Conservation (phyloP, 306 rosid species). For the Sicyos baderoa region DNA sequence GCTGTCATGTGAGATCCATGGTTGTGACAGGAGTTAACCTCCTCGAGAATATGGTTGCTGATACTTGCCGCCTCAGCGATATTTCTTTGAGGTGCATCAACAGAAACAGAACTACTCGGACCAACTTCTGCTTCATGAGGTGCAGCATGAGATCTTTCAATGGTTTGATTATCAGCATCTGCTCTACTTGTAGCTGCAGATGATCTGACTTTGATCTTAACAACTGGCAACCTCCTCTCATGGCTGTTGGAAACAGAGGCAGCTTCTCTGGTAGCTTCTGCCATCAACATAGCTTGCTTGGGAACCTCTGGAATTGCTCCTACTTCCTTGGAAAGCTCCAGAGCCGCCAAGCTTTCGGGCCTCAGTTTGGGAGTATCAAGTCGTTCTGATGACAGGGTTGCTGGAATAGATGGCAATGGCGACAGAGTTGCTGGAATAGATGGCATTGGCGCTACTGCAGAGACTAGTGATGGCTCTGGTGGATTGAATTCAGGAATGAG, state of each 20-base stretch:
- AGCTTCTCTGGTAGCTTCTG: slow-evolving; percentile 39
- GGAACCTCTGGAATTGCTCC: slow-evolving; percentile 22
- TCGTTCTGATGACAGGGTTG: slow-evolving; percentile 18
- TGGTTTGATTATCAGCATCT: slow-evolving; percentile 61
- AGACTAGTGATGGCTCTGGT: slow-evolving; percentile 29
- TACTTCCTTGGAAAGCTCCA: slow-evolving; percentile 29
- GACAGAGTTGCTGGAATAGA: not conserved
- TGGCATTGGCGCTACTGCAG: slow-evolving; percentile 3
- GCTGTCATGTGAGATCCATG: slow-evolving; percentile 84
- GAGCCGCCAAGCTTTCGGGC: slow-evolving; percentile 27
- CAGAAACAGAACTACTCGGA: slow-evolving; percentile 85
- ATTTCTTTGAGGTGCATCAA: slow-evolving; percentile 83
- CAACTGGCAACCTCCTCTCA: slow-evolving; percentile 50
- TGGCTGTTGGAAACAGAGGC: slow-evolving; percentile 47
- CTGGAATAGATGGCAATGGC: too few species aligned
- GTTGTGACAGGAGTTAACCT: slow-evolving; percentile 68
- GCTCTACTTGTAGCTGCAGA: slow-evolving; percentile 82
- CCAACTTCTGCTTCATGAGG: slow-evolving; percentile 52
- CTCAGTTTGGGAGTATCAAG: slow-evolving; percentile 33
- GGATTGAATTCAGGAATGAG: slow-evolving; percentile 57
- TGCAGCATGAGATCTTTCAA: slow-evolving; percentile 59
- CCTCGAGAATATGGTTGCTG: slow-evolving; percentile 61
- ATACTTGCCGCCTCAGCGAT: slow-evolving; percentile 47
- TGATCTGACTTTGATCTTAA: slow-evolving; percentile 71
- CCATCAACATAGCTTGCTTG: slow-evolving; percentile 28